Percentiles rank a stretch among this genome's conserved stretches.
These are phyloP conservation scores for Acanthamoeba divionensis DNA, from an alignment of 208 protist genomes.

Conservation along the genomic window DNA sequence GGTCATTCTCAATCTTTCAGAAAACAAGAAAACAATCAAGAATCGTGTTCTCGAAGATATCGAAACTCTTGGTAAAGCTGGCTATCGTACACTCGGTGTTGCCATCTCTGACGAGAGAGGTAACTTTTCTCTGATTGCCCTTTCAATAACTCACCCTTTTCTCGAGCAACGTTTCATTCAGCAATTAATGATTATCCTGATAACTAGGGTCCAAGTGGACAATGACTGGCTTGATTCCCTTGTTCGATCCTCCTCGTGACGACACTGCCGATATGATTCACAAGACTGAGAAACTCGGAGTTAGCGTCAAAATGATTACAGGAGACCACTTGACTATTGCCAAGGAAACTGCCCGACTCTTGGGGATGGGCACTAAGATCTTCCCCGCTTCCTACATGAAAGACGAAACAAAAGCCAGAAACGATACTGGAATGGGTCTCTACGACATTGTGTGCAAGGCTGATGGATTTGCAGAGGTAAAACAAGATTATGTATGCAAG, in stretches of 20 bases:
- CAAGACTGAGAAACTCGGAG: slow-evolving; percentile 84
- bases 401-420: slow-evolving; percentile 52
- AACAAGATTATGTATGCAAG: slow-evolving; percentile 38
- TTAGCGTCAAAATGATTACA: slow-evolving; percentile 93
- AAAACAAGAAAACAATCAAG: slow-evolving; percentile 65
- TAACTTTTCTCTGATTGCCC: not conserved
- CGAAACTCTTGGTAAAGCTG: not conserved
- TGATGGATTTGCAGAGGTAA: slow-evolving; percentile 71
- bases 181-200: too few relatives aligned
- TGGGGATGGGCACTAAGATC: slow-evolving; percentile 90
- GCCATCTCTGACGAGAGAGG: not conserved
- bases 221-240: slow-evolving; percentile 86
- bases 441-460: slow-evolving; percentile 44
- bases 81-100: slow-evolving; percentile 13
- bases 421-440: slow-evolving; percentile 19
- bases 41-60: slow-evolving; percentile 57
- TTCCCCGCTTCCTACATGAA: slow-evolving; percentile 61
- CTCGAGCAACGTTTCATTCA: not conserved
- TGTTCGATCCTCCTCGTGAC: slow-evolving; percentile 89
- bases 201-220: slow-evolving; percentile 71
- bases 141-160: too few relatives aligned
- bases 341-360: slow-evolving; percentile 88
- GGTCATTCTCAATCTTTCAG: slow-evolving; percentile 63
- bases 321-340: slow-evolving; percentile 91
- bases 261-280: slow-evolving; percentile 89